These are phyloP conservation scores for Talaromyces verruculosus DNA, from an alignment of 2,329 filamentous ascomycete genomes.

Conservation along the genomic window DNA sequence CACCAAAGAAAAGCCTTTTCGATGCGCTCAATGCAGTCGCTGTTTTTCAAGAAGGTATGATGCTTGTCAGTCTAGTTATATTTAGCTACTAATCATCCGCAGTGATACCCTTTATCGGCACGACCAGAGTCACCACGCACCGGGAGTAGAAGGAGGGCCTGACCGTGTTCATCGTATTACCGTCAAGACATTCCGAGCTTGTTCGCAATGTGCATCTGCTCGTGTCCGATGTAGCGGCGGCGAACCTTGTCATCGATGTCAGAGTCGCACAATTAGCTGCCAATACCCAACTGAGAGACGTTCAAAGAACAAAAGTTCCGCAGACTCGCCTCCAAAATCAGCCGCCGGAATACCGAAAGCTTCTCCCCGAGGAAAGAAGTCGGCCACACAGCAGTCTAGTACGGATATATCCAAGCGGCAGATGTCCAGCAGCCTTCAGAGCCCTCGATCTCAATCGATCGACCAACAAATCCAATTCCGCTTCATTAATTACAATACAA, in stretches of 20 bases:
- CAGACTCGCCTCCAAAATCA: conserved; percentile 20
- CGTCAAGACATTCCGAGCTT: conserved; percentile 44
- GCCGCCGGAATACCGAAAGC: not conserved
- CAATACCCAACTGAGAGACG: conserved; percentile 43
- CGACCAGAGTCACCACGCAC: conserved; percentile 40
- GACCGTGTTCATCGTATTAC: conserved; percentile 43
- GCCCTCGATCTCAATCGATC: conserved; percentile 21
- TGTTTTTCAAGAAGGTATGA: conserved; percentile 45
- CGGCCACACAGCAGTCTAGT: not conserved
- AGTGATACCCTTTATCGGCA: conserved; percentile 45
- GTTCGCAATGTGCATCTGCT: conserved; percentile 41
- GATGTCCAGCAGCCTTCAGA: not conserved
- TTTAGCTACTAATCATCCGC: not conserved
- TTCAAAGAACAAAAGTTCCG: conserved; percentile 33
- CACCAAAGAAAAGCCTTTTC: conserved; percentile 43
- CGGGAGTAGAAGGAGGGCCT: conserved; percentile 31
- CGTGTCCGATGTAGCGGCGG: conserved; percentile 43
- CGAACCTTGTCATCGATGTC: conserved; percentile 39
- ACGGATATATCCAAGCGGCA: not conserved
- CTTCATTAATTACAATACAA: conserved; percentile 20
- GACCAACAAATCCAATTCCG: conserved; percentile 30
- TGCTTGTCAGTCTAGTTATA: not conserved
- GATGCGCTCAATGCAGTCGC: conserved; percentile 43
- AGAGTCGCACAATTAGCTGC: conserved; percentile 38
- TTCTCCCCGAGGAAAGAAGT: not conserved